A percentile compares a stretch with the other conserved stretches of the same genome.
phyloP scores from a whole-genome alignment of 2,329 filamentous ascomycete genomes.

The Cercospora citrullina region DNA sequence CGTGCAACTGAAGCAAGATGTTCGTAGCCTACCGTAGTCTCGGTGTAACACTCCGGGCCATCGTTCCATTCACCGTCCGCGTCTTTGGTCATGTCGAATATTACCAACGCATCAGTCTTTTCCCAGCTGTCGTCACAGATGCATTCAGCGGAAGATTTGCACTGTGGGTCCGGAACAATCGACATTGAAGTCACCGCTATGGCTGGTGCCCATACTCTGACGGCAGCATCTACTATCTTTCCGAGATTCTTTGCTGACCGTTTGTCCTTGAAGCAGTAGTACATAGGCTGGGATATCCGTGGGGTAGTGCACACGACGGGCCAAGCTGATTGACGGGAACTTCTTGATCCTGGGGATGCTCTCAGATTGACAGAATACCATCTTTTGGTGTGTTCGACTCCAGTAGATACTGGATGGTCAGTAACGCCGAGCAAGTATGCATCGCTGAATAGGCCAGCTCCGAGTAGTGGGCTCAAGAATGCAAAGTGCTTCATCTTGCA shows the following conservation, averaged over 20 bases:
- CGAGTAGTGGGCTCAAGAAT: not conserved
- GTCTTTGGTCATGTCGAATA: conserved; percentile 25
- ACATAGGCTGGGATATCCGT: conserved; percentile 16
- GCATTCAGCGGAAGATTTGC: conserved; percentile 4
- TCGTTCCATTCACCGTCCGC: conserved; percentile 22
- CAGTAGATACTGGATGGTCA: not conserved
- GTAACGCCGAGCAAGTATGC: not conserved
- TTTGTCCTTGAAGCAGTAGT: conserved; percentile 28
- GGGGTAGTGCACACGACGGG: conserved; percentile 18
- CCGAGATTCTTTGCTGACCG: conserved; percentile 26
- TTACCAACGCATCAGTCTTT: conserved; percentile 23
- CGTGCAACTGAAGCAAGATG: conserved; percentile 6
- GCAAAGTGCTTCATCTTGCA: not conserved
- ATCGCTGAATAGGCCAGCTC: not conserved
- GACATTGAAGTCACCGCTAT: conserved; percentile 18
- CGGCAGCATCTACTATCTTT: conserved; percentile 19
- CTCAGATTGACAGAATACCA: not conserved
- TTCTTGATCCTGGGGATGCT: not conserved
- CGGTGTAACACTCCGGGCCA: conserved; percentile 14
- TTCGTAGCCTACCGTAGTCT: conserved; percentile 23
- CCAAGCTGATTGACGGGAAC: conserved; percentile 15
- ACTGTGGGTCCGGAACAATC: conserved; percentile 20
- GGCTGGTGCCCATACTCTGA: conserved; percentile 25
- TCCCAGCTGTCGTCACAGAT: conserved; percentile 8
- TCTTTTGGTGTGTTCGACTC: not conserved